Evolutionary conservation across 345 rosid genomes (phyloP), one percentile per base, ranked within the genome.

Genomic region (Linum lewisii): DNA sequence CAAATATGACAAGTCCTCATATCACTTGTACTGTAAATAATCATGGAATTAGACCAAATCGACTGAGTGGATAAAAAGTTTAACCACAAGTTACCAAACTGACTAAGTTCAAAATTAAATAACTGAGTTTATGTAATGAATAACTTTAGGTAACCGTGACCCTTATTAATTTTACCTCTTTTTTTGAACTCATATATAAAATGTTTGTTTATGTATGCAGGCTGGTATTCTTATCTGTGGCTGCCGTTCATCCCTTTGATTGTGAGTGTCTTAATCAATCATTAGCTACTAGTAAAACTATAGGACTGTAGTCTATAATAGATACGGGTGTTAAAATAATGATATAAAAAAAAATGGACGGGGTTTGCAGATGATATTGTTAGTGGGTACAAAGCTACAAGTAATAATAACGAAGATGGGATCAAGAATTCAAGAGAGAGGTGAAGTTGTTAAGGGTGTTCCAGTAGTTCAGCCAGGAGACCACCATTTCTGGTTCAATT

Each of bases 241-340:
- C 65, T 75, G 6, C 79, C 79, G 11, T 71, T 75, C 32, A 24
- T 75, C 59, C 79, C 79, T 2, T 51, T 75, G 32, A 58, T 71
- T 20, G 79, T 75, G 62, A 75, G 79, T 56, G 29, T 37, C 4
- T 14, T 7, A 44, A 1, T 14, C 19, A 22, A n/a, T 24, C 14
- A 29, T 4, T 34, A 34, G 38, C 38, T 34, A 34, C 0, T 5
- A 34, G 10, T 34, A 5, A 11, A 34, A 34, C 0, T 34, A 11
- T 5, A 34, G 10, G 5, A 5, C 38, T 5, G 38, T 5, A 34
- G 4, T 23, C 57, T 58, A 62, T 57, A 58, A 58, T 29, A 16
- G 26, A n/a, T 32, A 36, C 44, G 19, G 8, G 37, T 45, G 21
- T 34, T 11, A 34, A 34, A 34, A 34, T 34, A n/a, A n/a, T 34